These are phyloP conservation scores for Syzygium malaccense DNA, from an alignment of 441 rosid species.

Conservation along the genomic window DNA sequence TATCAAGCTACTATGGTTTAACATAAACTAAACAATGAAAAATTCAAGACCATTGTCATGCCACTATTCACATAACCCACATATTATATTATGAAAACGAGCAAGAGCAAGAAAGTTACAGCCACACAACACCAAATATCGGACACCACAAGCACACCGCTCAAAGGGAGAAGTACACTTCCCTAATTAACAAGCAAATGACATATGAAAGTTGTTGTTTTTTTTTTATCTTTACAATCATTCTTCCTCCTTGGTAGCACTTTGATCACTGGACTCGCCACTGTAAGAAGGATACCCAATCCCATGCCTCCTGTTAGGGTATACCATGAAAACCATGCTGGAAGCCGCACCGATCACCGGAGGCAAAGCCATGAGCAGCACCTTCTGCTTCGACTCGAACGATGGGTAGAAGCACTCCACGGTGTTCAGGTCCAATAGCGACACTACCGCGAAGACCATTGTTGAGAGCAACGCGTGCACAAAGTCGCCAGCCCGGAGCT, in stretches of 20 bases:
- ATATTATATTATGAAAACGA: neutral
- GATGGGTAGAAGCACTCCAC: constrained; percentile 63
- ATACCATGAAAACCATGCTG: constrained; percentile 42
- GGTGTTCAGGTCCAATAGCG: constrained; percentile 61
- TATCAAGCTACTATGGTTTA: neutral
- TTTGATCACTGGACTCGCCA: neutral
- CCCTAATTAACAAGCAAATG: neutral
- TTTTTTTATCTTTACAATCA: neutral
- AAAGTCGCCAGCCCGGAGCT: constrained; percentile 57
- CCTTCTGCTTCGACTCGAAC: constrained; percentile 39
- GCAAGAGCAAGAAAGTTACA: no score
- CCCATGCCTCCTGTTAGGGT: constrained; percentile 76
- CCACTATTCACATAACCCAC: neutral
- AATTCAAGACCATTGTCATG: neutral
- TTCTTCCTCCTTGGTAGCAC: neutral
- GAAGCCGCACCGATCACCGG: constrained; percentile 65
- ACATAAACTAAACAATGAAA: neutral
- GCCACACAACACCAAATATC: neutral
- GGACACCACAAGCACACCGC: neutral
- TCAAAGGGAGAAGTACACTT: neutral
- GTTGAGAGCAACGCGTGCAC: constrained; percentile 54
- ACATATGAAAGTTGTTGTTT: neutral
- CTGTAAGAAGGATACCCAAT: constrained; percentile 55
- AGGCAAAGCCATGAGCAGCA: constrained; percentile 63
- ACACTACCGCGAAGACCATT: constrained; percentile 47